Conservation (phyloP, 805 yeast genomes). For the Schwanniomyces yamadae region DNA sequence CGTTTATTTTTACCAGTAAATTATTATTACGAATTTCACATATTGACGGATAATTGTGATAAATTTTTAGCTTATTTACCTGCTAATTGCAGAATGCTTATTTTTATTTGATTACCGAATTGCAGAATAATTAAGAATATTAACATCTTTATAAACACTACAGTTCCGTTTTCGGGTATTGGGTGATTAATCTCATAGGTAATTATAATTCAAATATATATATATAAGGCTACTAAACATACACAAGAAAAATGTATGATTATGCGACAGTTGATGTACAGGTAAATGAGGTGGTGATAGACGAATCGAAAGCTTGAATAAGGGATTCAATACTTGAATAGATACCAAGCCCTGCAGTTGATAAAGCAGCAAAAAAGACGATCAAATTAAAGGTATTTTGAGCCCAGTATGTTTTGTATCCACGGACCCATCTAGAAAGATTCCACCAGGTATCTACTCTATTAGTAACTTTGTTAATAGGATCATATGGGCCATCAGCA, state of each 20-base stretch:
- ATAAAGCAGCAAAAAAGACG: constrained; percentile 20
- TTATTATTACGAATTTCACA: too few species aligned
- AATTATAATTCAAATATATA: too few species aligned
- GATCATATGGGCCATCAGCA: constrained; percentile 13
- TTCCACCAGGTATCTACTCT: constrained; percentile 7
- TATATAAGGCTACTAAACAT: too few species aligned
- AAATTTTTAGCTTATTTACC: too few species aligned
- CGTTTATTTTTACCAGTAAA: too few species aligned
- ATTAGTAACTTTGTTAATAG: constrained; percentile 9
- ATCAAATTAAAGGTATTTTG: constrained; percentile 15
- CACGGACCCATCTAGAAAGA: constrained; percentile 15
- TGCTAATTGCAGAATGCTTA: too few species aligned
- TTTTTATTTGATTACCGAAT: too few species aligned
- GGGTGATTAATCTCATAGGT: too few species aligned
- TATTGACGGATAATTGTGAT: too few species aligned
- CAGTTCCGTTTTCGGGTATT: too few species aligned
- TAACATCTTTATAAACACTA: too few species aligned
- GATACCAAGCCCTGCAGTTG: constrained; percentile 28
- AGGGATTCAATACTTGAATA: constrained; percentile 26
- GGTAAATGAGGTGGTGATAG: constrained; percentile 25
- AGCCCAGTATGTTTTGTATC: constrained; percentile 14
- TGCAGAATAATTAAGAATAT: too few species aligned
- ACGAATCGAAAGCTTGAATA: constrained; percentile 15
- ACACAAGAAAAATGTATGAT: not conserved
- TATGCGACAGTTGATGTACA: constrained; percentile 21